Base-by-base conservation (phyloP, 2,329 filamentous ascomycete species). In the Macrophomina tecta region DNA sequence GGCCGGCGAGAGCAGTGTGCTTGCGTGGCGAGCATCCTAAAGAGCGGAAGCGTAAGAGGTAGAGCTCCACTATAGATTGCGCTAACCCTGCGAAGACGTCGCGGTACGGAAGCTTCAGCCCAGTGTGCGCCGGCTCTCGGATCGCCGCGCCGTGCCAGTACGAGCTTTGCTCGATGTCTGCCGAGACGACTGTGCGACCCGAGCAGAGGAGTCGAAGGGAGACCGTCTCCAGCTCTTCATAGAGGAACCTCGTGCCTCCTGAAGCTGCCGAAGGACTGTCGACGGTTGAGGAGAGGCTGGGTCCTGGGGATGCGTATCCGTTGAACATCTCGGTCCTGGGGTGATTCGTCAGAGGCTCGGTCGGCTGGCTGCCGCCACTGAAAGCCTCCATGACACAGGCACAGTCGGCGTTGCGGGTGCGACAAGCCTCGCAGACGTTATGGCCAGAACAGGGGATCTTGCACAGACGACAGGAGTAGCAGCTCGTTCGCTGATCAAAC, bases 381-480 rank as follows among this genome's bases (percentile, higher is more conserved):
- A 66, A 68, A 6, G 68, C 67, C 67, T 70, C 69, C 8, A 64
- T 58, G 28, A 58, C 70, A 36, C 71, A 71, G 42, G 70, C 65
- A 62, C 70, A 72, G 55, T 71, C 70, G 55, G 71, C 64, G 53
- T 69, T 70, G 40, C 68, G 68, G 46, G 69, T 69, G 36, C 65
- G 66, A 56, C 70, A 72, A 9, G 69, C 69, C 30, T 62, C 65
- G 48, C 70, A 72, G 5, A 69, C 68, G 46, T 49, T 64, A 42
- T 72, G 69, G 18, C 70, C 70, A 6, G 69, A 70, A 45, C 70
- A 72, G 28, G 68, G 67, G 45, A 71, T 70, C 30, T 71, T 69
- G 46, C 70, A 68, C 12, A 69, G 66, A 34, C 69, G 53, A 45
- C 70, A 72, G 64, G 71, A 72, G 60, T 71, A 63, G 46, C 70